phyloP scores from a whole-genome alignment of 106 monocot genomes.

The Gastrodia elata region DNA sequence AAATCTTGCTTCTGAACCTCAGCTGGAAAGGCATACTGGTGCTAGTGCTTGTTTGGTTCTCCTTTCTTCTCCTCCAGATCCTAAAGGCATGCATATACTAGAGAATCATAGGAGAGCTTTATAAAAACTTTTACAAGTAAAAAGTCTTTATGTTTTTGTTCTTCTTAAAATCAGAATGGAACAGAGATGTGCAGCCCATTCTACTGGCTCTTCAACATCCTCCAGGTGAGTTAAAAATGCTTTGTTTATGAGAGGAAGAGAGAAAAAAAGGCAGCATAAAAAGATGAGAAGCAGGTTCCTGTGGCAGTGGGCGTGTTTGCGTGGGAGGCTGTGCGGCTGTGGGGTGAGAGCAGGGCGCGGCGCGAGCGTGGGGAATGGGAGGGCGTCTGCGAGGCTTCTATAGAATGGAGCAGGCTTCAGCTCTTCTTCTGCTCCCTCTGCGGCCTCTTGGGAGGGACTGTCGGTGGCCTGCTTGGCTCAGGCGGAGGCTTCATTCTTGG shows the following conservation, averaged over 20 bases:
- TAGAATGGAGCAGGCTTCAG: conserved; percentile 62
- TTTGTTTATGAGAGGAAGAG: neutral
- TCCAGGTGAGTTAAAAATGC: conserved; percentile 45
- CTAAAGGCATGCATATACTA: conserved; percentile 44
- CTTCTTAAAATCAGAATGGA: conserved; percentile 66
- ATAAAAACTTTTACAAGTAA: neutral
- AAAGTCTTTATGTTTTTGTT: neutral
- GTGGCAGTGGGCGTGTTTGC: conserved; percentile 53
- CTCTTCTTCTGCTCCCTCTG: conserved; percentile 70
- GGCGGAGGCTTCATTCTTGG: conserved; percentile 99
- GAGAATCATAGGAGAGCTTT: too few species aligned
- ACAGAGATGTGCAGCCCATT: conserved; percentile 42
- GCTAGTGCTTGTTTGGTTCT: conserved; percentile 64
- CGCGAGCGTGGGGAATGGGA: conserved; percentile 56
- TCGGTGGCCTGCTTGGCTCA: conserved; percentile 91
- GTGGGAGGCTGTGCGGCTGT: conserved; percentile 60
- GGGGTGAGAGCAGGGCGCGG: conserved; percentile 50
- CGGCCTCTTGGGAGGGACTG: conserved; percentile 82
- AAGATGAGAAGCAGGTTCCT: conserved; percentile 36
- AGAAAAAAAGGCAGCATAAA: neutral
- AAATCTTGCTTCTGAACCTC: conserved; percentile 59
- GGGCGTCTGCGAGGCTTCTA: conserved; percentile 84
- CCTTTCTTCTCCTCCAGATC: conserved; percentile 74
- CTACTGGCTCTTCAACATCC: conserved; percentile 61
- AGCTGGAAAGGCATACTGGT: conserved; percentile 65